These are phyloP conservation scores for Rutstroemia sp. DNA, from an alignment of 2,329 filamentous ascomycete genomes.

Conservation along the genomic window DNA sequence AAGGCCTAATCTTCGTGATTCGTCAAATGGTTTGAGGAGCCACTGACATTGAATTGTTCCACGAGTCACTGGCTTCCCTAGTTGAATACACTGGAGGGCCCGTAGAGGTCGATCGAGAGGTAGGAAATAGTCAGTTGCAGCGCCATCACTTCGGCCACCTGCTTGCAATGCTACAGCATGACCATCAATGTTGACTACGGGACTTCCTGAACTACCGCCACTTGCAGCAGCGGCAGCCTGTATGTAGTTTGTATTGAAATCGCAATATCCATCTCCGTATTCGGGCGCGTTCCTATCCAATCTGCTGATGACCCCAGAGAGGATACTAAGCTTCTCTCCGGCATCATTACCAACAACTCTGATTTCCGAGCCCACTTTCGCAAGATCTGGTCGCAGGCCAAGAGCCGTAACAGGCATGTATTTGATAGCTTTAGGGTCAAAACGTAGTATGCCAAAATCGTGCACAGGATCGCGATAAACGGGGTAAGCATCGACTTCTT, in stretches of 20 bases:
- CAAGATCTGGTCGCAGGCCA: conserved; percentile 75
- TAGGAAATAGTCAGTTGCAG: conserved; percentile 95
- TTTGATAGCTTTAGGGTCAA: conserved; percentile 92
- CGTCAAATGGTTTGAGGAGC: conserved; percentile 94
- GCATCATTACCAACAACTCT: conserved; percentile 97
- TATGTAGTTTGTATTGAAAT: conserved; percentile 95
- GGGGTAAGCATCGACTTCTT: conserved; percentile 90
- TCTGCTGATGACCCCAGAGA: conserved; percentile 94
- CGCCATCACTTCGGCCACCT: conserved; percentile 86
- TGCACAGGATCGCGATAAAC: conserved; percentile 98
- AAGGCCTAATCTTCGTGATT: conserved; percentile 83
- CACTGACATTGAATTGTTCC: conserved; percentile 99
- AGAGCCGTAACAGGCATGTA: conserved; percentile 89
- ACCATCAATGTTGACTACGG: conserved; percentile 92
- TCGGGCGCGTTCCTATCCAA: conserved; percentile 95
- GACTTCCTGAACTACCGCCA: conserved; percentile 95
- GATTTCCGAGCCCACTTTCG: conserved; percentile 87
- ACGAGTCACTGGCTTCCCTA: conserved; percentile 67
- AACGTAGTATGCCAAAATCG: conserved; percentile 95
- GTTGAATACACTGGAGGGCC: conserved; percentile 78
- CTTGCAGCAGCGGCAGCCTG: conserved; percentile 96
- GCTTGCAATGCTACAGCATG: conserved; percentile 89
- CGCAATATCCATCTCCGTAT: conserved; percentile 95
- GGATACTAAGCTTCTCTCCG: conserved; percentile 94
- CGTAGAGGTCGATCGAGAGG: conserved; percentile 85